These are phyloP conservation scores for Cladosporium sp. DNA, from an alignment of 2,329 filamentous ascomycete species.

Conservation along the genomic window DNA sequence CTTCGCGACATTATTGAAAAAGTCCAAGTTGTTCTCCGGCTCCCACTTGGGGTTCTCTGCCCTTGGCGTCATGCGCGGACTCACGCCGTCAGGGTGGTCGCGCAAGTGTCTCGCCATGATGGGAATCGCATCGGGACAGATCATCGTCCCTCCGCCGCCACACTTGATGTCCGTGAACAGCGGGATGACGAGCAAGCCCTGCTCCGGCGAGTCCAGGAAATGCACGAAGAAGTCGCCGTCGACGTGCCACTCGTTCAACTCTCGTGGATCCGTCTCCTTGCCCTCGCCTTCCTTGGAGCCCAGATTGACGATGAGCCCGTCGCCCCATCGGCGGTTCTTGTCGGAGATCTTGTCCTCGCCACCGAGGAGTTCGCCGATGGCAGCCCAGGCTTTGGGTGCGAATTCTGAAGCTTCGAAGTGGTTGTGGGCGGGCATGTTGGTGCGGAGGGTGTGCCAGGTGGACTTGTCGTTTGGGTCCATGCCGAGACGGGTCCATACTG, in stretches of 20 bases:
- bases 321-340: slow-evolving; percentile 61
- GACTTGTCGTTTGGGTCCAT: slow-evolving; percentile 64
- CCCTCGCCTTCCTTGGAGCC: slow-evolving; percentile 57
- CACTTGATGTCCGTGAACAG: slow-evolving; percentile 65
- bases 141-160: slow-evolving; percentile 64
- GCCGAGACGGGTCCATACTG: slow-evolving; percentile 66
- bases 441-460: slow-evolving; percentile 65
- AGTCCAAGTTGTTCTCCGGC: slow-evolving; percentile 48
- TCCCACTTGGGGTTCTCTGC: slow-evolving; percentile 50
- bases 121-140: slow-evolving; percentile 63
- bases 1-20: slow-evolving; percentile 47
- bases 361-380: slow-evolving; percentile 67
- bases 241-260: slow-evolving; percentile 65
- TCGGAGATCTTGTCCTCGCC: slow-evolving; percentile 59
- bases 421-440: slow-evolving; percentile 66
- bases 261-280: slow-evolving; percentile 53
- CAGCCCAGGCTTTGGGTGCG: slow-evolving; percentile 66
- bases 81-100: slow-evolving; percentile 65
- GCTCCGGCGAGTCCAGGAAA: slow-evolving; percentile 70
- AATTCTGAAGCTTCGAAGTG: slow-evolving; percentile 57
- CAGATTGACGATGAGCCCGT: slow-evolving; percentile 70
- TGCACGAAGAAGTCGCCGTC: slow-evolving; percentile 74
- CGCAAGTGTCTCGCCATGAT: slow-evolving; percentile 59
- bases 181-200: slow-evolving; percentile 68
- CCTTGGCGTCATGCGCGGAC: slow-evolving; percentile 64